A percentile compares a stretch with the other conserved stretches of the same genome.
phyloP scores from a whole-genome alignment of 495 filamentous ascomycete species.

The Aspergillus sclerotioniger region DNA sequence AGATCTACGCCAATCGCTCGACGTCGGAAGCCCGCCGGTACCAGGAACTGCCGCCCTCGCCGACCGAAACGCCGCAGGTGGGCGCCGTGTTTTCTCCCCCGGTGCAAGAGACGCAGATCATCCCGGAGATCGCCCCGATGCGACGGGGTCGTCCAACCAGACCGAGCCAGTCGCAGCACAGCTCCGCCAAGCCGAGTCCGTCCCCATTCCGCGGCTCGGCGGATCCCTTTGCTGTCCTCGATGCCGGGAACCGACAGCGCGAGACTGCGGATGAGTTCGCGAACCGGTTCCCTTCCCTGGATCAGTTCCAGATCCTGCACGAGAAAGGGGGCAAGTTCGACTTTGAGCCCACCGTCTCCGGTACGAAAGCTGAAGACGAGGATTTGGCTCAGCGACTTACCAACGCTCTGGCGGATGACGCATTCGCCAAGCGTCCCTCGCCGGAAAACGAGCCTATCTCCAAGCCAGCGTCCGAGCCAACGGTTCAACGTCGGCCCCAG shows the following conservation, averaged over 20 bases:
- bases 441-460: constrained; percentile 27
- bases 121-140: constrained; percentile 95
- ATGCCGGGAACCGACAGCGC: constrained; percentile 54
- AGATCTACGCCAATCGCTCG: constrained; percentile 82
- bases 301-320: constrained; percentile 89
- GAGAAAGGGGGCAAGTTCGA: constrained; percentile 84
- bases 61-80: constrained; percentile 56
- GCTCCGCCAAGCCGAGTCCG: constrained; percentile 60
- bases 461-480: constrained; percentile 14
- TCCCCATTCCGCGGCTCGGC: constrained; percentile 68
- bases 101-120: constrained; percentile 61
- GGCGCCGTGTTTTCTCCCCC: constrained; percentile 69
- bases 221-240: constrained; percentile 88
- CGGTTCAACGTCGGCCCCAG: constrained; percentile 29
- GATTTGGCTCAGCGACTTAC: constrained; percentile 74
- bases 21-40: constrained; percentile 61
- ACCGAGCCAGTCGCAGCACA: constrained; percentile 35
- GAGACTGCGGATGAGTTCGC: constrained; percentile 73
- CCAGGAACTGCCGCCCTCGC: constrained; percentile 58
- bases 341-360: constrained; percentile 61
- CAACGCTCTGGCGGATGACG: constrained; percentile 84
- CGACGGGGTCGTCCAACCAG: constrained; percentile 78
- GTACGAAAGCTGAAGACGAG: constrained; percentile 51
- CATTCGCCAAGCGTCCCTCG: constrained; percentile 58
- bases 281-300: constrained; percentile 81